Conservation (phyloP, 495 filamentous ascomycete species). For the Aspergillus coremiiformis region DNA sequence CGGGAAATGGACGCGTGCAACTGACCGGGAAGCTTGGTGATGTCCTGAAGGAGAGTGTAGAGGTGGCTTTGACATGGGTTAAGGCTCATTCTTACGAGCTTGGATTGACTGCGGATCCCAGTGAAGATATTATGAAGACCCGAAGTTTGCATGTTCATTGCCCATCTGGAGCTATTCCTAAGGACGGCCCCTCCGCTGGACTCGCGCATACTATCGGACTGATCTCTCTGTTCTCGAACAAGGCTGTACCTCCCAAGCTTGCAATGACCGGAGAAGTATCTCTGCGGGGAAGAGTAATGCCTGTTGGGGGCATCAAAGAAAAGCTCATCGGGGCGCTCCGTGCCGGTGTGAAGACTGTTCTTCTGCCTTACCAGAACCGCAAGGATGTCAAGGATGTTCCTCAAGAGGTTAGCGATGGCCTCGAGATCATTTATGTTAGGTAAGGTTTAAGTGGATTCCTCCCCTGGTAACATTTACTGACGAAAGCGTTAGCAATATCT, state of each 20-base stretch:
- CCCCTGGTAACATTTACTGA: conserved; percentile 9
- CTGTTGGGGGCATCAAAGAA: conserved; percentile 96
- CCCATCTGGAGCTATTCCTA: conserved; percentile 89
- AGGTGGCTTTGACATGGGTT: conserved; percentile 94
- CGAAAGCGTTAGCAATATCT: conserved; percentile 58
- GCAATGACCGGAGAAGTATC: conserved; percentile 98
- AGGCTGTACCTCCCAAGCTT: conserved; percentile 80
- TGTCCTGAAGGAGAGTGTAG: conserved; percentile 93
- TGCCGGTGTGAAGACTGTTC: conserved; percentile 89
- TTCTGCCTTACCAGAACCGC: conserved; percentile 79
- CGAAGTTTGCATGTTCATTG: conserved; percentile 95
- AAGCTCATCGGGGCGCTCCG: conserved; percentile 92
- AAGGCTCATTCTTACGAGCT: conserved; percentile 93
- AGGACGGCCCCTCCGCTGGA: conserved; percentile 84
- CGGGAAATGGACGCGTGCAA: conserved; percentile 83
- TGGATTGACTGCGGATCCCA: conserved; percentile 68
- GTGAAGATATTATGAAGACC: conserved; percentile 93
- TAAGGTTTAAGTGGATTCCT: conserved; percentile 37
- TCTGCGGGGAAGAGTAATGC: conserved; percentile 77
- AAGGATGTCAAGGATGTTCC: conserved; percentile 94
- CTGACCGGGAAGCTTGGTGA: conserved; percentile 98
- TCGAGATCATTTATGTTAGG: conserved; percentile 85
- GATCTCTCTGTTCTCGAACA: conserved; percentile 83
- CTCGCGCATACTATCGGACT: conserved; percentile 91
- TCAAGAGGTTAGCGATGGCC: conserved; percentile 75